Base-by-base conservation (phyloP, 1,284 basidiomycete species). In the Bjerkandera adusta region DNA sequence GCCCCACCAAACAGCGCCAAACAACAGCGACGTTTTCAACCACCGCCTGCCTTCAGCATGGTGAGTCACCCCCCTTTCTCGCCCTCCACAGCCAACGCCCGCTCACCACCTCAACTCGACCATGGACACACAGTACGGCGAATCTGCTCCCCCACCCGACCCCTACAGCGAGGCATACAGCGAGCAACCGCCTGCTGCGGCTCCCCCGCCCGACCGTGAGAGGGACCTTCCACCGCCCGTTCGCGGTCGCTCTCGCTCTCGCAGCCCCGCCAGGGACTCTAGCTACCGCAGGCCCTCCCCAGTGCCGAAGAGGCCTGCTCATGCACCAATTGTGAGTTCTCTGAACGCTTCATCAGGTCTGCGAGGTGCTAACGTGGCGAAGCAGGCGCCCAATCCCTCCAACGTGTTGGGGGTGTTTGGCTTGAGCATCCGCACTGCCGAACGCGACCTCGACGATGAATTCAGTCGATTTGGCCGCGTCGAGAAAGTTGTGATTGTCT, bases 401-500 rank as follows among this genome's bases (percentile, higher is more conserved):
- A 85, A 82, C 53, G 93, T 97, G 18, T 78, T 99, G 50, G 97
- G 97, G 51, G 93, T 97, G 13, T 99, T 99, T 59, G 97, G 96
- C 13, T 75, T 99, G 35, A 95, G 92, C 57, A 96, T 99, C 52
- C 83, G 95, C 49, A 98, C 96, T 3, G 81, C 85, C 49, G 97
- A 99, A 66, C 82, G 89, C 35, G 96, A 98, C 65, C 74, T 99
- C 39, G 91, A 97, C 59, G 89, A 96, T 54, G 94, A 97, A 67
- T 99, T 99, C 60, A 80, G 74, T 57, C 80, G 90, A 36, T 90
- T 85, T 57, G 95, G 94, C 18, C 79, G 84, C 22, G 95, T 98
- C 43, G 92, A 96, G 61, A 98, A 98, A 69, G 93, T 95, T 29
- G 90, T 89, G 43, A 94, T 99, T 57, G 97, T 99, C n/a, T 98